Evolutionary conservation across 371 early-diverging fungal species (phyloP).

Genomic region (Rhizomucor miehei): DNA sequence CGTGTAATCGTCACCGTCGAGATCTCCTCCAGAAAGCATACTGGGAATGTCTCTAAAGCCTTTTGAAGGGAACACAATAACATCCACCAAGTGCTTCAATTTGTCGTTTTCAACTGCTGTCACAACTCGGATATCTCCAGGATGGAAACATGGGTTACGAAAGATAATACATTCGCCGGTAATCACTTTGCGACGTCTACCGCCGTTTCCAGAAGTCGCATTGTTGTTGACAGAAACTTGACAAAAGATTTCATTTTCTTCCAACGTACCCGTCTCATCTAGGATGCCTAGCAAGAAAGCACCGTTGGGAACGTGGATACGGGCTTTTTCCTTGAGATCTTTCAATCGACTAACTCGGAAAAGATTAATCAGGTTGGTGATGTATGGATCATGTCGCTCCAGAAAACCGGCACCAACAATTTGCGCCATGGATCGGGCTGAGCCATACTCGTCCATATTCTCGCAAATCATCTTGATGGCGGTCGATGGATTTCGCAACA

Average conservation of each 20-base stretch:
- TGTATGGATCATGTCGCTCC: conserved; percentile 49
- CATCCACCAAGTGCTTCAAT: conserved; percentile 61
- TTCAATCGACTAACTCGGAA: conserved; percentile 55
- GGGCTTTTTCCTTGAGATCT: conserved; percentile 67
- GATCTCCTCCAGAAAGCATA: conserved; percentile 81
- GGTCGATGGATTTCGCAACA: conserved; percentile 37
- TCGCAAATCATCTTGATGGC: conserved; percentile 49
- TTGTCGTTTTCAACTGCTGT: conserved; percentile 60
- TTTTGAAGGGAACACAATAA: conserved; percentile 76
- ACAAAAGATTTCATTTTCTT: conserved; percentile 71
- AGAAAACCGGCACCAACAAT: conserved; percentile 64
- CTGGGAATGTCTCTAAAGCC: conserved; percentile 75
- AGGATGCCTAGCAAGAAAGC: conserved; percentile 74
- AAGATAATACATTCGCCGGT: conserved; percentile 53
- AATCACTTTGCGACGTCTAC: conserved; percentile 24
- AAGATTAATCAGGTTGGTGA: conserved; percentile 54
- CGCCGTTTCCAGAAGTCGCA: conserved; percentile 13
- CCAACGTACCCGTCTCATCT: conserved; percentile 69
- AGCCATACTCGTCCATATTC: conserved; percentile 58
- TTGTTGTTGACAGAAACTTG: conserved; percentile 37
- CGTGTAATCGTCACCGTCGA: conserved; percentile 83
- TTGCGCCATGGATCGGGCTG: conserved; percentile 41
- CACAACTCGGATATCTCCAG: conserved; percentile 79
- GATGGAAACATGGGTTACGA: conserved; percentile 80
- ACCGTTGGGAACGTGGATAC: conserved; percentile 66